Percentiles rank a stretch among this genome's conserved stretches.
Evolutionary conservation across 345 rosid genomes (phyloP).

Genomic region (Salix brachista): DNA sequence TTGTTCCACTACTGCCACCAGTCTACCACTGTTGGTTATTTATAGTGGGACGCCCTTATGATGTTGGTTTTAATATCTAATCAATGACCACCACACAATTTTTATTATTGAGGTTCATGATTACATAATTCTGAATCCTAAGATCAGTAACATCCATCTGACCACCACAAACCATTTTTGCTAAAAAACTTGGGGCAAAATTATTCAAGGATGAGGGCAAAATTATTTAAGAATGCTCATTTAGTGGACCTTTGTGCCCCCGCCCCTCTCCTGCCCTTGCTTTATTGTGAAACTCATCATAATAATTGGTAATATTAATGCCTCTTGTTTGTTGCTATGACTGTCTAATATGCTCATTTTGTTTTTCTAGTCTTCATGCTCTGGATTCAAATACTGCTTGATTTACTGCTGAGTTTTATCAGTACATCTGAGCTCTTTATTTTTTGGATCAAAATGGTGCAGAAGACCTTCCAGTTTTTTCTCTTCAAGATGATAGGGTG

Average conservation of each 20-base stretch:
- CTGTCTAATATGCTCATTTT: neutral
- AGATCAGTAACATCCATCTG: neutral
- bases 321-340: neutral
- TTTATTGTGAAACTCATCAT: neutral
- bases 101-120: neutral
- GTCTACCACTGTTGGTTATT: neutral
- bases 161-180: neutral
- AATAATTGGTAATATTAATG: neutral
- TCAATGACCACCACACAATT: neutral
- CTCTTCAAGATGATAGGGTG: conserved; percentile 98
- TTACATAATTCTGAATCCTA: neutral
- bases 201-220: neutral
- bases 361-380: neutral
- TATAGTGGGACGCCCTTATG: neutral
- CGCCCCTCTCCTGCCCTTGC: neutral
- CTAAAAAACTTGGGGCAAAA: neutral
- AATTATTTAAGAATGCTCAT: neutral
- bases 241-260: neutral
- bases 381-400: conserved; percentile 1
- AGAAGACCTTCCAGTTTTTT: conserved; percentile 92
- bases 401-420: neutral
- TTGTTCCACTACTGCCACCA: neutral
- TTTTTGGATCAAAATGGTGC: conserved; percentile 29
- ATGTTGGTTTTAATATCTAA: neutral
- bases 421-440: neutral